Evolutionary conservation across 306 rosid genomes (phyloP).

Genomic region (Comarum palustre): DNA sequence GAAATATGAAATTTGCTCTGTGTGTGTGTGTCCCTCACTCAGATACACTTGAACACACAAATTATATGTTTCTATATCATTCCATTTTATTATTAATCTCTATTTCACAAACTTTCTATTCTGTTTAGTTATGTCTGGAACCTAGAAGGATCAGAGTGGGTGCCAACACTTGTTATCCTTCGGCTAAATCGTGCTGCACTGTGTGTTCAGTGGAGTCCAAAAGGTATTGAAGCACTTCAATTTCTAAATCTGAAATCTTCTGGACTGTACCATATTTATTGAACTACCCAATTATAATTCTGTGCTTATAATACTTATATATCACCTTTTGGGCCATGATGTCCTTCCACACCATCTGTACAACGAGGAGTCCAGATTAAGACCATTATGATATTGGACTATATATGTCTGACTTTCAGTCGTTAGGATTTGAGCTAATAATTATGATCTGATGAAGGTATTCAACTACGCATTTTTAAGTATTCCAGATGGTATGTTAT

Average conservation of each 20-base stretch:
- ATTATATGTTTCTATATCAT: neutral
- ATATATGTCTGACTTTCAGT: neutral
- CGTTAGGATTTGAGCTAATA: neutral
- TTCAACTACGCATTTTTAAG: neutral
- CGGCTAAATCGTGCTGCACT: constrained; percentile 96
- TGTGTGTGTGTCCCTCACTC: neutral
- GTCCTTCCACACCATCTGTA: neutral
- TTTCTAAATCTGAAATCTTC: constrained; percentile 9
- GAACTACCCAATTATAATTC: neutral
- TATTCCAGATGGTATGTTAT: neutral
- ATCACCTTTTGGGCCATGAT: neutral
- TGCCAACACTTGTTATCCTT: constrained; percentile 87
- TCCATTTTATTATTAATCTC: constrained; percentile 4
- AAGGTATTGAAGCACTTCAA: constrained; percentile 49
- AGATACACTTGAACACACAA: neutral
- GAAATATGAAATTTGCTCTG: neutral
- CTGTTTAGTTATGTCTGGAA: constrained; percentile 87
- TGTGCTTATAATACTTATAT: neutral
- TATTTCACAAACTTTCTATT: constrained; percentile 6
- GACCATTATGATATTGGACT: neutral
- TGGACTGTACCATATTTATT: constrained; percentile 4
- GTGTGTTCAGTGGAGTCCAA: constrained; percentile 97
- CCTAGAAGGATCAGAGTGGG: constrained; percentile 91
- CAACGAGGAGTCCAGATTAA: neutral
- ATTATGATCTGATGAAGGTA: neutral